Base-by-base conservation (phyloP, 1,284 basidiomycete genomes). In the Cystobasidium sp. region DNA sequence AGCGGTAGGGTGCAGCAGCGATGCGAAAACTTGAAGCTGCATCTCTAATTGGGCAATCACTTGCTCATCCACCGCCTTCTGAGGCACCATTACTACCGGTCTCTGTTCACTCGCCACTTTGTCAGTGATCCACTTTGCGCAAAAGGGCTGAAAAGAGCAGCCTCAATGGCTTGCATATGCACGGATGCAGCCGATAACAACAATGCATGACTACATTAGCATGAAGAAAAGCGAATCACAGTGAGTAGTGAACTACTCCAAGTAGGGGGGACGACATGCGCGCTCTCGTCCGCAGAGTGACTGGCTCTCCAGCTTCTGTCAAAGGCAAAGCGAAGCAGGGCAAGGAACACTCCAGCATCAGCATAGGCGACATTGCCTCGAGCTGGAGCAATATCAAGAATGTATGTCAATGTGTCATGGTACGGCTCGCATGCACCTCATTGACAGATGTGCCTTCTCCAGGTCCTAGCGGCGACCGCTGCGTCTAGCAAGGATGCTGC, bases 281-380 rank as follows among this genome's bases (percentile, higher is more conserved):
- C 86, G 67, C 88, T 88, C 72, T 90, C 90, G 14, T 91, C 90
- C 49, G 70, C 47, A 73, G 59, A 22, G 70, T 73, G 10, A 73
- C 70, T 9, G 70, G 70, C 63, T 71, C 69, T n/a, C 55, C 68
- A 24, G 68, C 55, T 12, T 58, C 68, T 7, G 37, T 18, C n/a
- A 59, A 49, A 18, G 55, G 47, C 37, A 68, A 68, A 53, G 66
- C 52, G 22, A 68, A 58, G 37, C 49, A 9, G 24, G 41, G 49
- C 22, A 52, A 67, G 41, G 20, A 31, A 16, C 14, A 14, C 37
- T 20, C 9, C 18, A 37, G 16, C 7, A 53, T 53, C 51, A 67
- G 49, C 51, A 49, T 67, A 22, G 31, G 41, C 14, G 64, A 67
- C 31, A 49, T 67, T 8, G 64, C 52, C 31, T 43, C 51, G 46